Base-by-base conservation (phyloP, 2,329 filamentous ascomycete genomes). In the Lecanicillium sp. region DNA sequence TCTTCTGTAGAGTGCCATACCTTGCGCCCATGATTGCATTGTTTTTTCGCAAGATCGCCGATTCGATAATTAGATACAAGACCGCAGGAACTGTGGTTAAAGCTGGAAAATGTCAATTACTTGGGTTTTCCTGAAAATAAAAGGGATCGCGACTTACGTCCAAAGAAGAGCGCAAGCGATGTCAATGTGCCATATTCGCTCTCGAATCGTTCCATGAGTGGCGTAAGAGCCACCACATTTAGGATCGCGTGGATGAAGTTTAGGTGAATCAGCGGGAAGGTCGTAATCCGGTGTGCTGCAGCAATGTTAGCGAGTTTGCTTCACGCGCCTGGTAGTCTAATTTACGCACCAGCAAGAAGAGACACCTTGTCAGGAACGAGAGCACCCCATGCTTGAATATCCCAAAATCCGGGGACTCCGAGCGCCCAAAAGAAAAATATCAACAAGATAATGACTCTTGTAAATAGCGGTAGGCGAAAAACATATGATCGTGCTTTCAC, bases 181-280 rank as follows among this genome's bases (percentile, higher is more conserved):
- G 88, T 88, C 60, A 97, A 72, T 7, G 91, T 97, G 44, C 93
- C 93, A 66, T 94, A 83, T 65, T 96, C 91, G 53, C 81, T 79
- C 70, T 98, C 93, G 66, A 97, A 98, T 52, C 90, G 81, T 67
- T 96, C 91, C 64, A 98, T 71, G 44, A 98, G 73, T n/a, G 93
- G 93, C 32, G 84, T 83, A 53, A 97, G 66, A 19, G 89, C 87
- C 54, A 94, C 44, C 20, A 89, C 65, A 67, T 97, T 95, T 61
- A 94, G 71, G 45, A 90, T 60, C 52, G 84, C 77, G 67, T 97
- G 93, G 57, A 95, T 72, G 63, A 94, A 77, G 58, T 85, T 86
- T 37, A 81, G 67, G 63, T 98, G 93, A 51, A 96, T 82, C 49
- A 98, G 73, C 1, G 90, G 89, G 62, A 89, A 98, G 0, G 91